Evolutionary conservation across 1,139 yeast genomes (phyloP).

Genomic region (Sugiyamaella neomexicana): DNA sequence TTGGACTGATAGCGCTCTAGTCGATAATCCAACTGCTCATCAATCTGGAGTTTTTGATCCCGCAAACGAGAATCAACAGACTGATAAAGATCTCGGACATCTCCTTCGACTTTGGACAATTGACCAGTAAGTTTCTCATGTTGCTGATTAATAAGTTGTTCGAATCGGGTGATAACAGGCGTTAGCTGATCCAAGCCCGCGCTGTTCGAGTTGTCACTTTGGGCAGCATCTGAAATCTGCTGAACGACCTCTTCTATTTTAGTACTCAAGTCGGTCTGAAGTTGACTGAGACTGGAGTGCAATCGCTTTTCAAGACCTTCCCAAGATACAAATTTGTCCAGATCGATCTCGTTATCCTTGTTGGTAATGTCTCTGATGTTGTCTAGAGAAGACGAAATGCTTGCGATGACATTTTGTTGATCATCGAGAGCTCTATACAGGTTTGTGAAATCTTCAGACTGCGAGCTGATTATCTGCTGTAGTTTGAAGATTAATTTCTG

Average conservation of each 20-base stretch:
- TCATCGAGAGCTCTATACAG: slow-evolving; percentile 18
- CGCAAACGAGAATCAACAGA: slow-evolving; percentile 15
- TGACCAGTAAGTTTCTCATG: slow-evolving; percentile 9
- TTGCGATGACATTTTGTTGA: not conserved
- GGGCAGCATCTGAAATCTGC: not conserved
- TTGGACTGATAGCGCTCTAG: not conserved
- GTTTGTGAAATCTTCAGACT: slow-evolving; percentile 18
- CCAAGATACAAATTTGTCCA: slow-evolving; percentile 19
- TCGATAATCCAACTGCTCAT: slow-evolving; percentile 11
- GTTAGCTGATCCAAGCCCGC: not conserved
- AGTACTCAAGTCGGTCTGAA: slow-evolving; percentile 18
- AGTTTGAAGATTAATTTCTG: slow-evolving; percentile 8
- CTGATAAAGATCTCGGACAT: slow-evolving; percentile 12
- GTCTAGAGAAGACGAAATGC: slow-evolving; percentile 9
- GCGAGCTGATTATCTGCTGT: slow-evolving; percentile 14
- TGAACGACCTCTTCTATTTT: slow-evolving; percentile 17
- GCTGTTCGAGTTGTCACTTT: not conserved
- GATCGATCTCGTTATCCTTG: slow-evolving; percentile 8
- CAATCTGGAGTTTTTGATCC: slow-evolving; percentile 14
- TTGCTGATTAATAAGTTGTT: not conserved
- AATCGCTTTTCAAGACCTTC: slow-evolving; percentile 18
- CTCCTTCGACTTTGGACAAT: slow-evolving; percentile 10
- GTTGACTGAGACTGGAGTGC: slow-evolving; percentile 10
- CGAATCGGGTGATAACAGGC: not conserved
- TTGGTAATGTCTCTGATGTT: slow-evolving; percentile 10